Conservation (phyloP, 2,329 filamentous ascomycete species). For the Phialemoniopsis sp. region DNA sequence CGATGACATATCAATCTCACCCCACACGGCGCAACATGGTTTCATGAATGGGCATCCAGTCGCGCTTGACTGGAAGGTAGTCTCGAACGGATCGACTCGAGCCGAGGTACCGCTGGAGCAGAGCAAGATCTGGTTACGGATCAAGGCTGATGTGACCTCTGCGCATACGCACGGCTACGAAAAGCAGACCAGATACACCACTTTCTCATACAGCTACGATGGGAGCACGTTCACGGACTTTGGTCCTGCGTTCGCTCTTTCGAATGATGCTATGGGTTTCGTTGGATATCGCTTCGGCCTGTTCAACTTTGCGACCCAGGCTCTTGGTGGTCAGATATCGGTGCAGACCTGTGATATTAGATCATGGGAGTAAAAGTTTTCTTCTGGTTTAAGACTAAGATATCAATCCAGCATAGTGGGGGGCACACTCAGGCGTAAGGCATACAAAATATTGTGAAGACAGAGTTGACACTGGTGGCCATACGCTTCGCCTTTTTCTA, state of each 20-base stretch:
- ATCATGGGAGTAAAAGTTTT: too few relatives aligned
- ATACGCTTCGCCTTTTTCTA: too few relatives aligned
- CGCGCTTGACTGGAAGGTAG: constrained; percentile 30
- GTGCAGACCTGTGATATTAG: constrained; percentile 13
- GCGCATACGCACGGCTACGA: constrained; percentile 17
- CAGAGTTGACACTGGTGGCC: too few relatives aligned
- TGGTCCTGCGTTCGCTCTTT: constrained; percentile 27
- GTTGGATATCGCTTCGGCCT: constrained; percentile 44
- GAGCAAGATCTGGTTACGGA: constrained; percentile 30
- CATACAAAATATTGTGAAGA: too few relatives aligned
- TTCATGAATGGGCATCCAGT: too few relatives aligned
- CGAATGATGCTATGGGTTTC: constrained; percentile 39
- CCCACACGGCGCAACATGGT: too few relatives aligned
- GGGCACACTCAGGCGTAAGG: too few relatives aligned
- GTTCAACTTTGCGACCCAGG: constrained; percentile 43
- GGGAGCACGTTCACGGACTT: constrained; percentile 28
- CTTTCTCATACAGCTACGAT: constrained; percentile 39
- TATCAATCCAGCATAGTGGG: too few relatives aligned
- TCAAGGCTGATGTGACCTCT: constrained; percentile 26
- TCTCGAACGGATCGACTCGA: too few relatives aligned
- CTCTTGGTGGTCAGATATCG: constrained; percentile 28
- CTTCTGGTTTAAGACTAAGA: too few relatives aligned
- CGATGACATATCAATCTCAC: constrained; percentile 21
- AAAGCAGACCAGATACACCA: too few relatives aligned
- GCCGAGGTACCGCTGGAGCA: too few relatives aligned